phyloP scores from a whole-genome alignment of 768 basidiomycete species.

The Psilocybe azurescens region DNA sequence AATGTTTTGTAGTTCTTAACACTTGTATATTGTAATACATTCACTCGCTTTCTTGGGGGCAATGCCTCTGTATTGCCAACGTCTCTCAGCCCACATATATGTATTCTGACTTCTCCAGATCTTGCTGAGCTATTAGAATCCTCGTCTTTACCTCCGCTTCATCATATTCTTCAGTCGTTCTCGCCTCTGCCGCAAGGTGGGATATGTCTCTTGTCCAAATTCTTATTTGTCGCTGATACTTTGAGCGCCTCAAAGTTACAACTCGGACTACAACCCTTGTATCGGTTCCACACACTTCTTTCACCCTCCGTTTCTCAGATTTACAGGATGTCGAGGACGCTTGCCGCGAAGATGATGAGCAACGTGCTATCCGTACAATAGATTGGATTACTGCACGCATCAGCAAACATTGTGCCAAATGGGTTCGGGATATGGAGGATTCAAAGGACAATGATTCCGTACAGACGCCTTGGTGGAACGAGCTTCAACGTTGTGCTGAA shows the following conservation, averaged over 20 bases:
- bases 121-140: slow-evolving; percentile 61
- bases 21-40: slow-evolving; percentile 2
- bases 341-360: slow-evolving; percentile 79
- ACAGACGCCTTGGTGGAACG: slow-evolving; percentile 88
- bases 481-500: slow-evolving; percentile 76
- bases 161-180: slow-evolving; percentile 82
- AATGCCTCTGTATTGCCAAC: slow-evolving; percentile 64
- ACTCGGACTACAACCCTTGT: slow-evolving; percentile 77
- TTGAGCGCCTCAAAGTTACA: slow-evolving; percentile 58
- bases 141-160: slow-evolving; percentile 69
- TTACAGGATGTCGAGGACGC: slow-evolving; percentile 73
- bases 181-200: slow-evolving; percentile 83
- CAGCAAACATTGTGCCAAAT: slow-evolving; percentile 61
- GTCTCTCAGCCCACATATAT: slow-evolving; percentile 84
- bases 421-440: slow-evolving; percentile 72
- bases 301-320: slow-evolving; percentile 81
- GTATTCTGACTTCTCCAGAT: slow-evolving; percentile 74
- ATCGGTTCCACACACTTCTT: slow-evolving; percentile 73
- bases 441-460: slow-evolving; percentile 45
- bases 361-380: slow-evolving; percentile 78
- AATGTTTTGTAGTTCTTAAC: neutral
- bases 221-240: neutral
- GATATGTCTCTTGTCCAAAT: slow-evolving; percentile 13
- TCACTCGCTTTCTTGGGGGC: neutral
- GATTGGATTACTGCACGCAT: slow-evolving; percentile 88